phyloP scores from a whole-genome alignment of 1,139 yeast species.

The Pichia sp. region DNA sequence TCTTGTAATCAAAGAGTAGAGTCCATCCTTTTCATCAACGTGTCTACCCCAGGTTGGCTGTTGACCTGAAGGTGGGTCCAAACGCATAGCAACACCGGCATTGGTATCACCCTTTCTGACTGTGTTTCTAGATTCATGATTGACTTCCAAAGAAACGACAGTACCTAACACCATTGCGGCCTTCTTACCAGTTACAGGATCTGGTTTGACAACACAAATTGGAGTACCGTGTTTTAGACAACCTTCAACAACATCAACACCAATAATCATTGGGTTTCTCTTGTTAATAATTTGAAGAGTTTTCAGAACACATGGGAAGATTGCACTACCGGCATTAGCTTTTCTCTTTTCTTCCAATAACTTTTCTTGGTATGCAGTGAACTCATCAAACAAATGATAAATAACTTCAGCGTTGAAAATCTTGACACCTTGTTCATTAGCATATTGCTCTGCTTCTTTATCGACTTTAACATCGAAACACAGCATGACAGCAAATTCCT shows the following conservation, averaged over 20 bases:
- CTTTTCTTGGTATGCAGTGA: conserved; percentile 85
- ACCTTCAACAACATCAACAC: conserved; percentile 96
- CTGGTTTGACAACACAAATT: conserved; percentile 85
- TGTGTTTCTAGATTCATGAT: conserved; percentile 71
- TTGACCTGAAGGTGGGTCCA: conserved; percentile 84
- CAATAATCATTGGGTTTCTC: conserved; percentile 98
- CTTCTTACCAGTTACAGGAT: conserved; percentile 76
- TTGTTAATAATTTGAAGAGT: conserved; percentile 95
- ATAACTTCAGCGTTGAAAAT: conserved; percentile 94
- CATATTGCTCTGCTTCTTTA: conserved; percentile 97
- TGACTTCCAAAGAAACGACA: conserved; percentile 85
- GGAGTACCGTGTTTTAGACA: conserved; percentile 88
- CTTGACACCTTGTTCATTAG: conserved; percentile 84
- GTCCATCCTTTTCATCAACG: conserved; percentile 83
- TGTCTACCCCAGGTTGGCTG: conserved; percentile 99
- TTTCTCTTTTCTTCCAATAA: conserved; percentile 84
- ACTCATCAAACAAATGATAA: conserved; percentile 91
- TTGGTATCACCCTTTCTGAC: conserved; percentile 94
- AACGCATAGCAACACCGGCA: conserved; percentile 98
- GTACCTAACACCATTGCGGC: conserved; percentile 71
- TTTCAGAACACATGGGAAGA: conserved; percentile 91
- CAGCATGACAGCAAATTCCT: conserved; percentile 91
- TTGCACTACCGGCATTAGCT: conserved; percentile 82
- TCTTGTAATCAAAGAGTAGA: conserved; percentile 83
- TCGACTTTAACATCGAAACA: conserved; percentile 97